Conservation (phyloP, 768 basidiomycete species). For the Coprinopsis sp. region DNA sequence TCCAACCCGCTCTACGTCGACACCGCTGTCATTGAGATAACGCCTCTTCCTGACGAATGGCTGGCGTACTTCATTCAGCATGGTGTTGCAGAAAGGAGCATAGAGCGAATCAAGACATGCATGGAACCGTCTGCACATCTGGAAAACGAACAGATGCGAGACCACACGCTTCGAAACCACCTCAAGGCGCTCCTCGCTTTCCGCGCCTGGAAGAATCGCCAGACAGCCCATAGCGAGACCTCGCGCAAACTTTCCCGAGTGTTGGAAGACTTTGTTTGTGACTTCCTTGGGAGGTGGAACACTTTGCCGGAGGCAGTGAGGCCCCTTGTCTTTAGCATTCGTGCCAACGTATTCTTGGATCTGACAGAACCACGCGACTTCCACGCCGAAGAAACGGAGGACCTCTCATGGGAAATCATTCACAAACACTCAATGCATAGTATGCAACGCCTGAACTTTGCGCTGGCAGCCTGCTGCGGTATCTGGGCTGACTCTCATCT, state of each 20-base stretch:
- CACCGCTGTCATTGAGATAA: background rate
- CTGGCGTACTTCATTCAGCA: background rate
- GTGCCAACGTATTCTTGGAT: background rate
- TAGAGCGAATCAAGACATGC: background rate
- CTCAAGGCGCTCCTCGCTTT: background rate
- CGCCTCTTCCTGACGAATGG: background rate
- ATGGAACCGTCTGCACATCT: background rate
- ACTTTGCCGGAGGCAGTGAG: background rate
- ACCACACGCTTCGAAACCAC: background rate
- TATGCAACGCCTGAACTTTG: background rate
- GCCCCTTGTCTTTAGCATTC: background rate
- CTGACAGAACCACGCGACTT: background rate
- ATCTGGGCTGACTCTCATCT: background rate
- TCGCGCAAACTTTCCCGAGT: background rate
- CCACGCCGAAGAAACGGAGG: background rate
- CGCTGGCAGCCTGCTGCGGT: background rate
- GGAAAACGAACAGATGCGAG: background rate
- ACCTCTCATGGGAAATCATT: background rate
- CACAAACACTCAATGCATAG: background rate
- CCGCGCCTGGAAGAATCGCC: background rate
- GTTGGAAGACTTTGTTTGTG: too few relatives aligned
- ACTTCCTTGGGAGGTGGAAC: too few relatives aligned
- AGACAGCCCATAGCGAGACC: too few relatives aligned
- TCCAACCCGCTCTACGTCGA: background rate
- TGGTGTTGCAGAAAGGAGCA: background rate